Base-by-base conservation (phyloP, 768 basidiomycete species). In the Ramaria sp. region DNA sequence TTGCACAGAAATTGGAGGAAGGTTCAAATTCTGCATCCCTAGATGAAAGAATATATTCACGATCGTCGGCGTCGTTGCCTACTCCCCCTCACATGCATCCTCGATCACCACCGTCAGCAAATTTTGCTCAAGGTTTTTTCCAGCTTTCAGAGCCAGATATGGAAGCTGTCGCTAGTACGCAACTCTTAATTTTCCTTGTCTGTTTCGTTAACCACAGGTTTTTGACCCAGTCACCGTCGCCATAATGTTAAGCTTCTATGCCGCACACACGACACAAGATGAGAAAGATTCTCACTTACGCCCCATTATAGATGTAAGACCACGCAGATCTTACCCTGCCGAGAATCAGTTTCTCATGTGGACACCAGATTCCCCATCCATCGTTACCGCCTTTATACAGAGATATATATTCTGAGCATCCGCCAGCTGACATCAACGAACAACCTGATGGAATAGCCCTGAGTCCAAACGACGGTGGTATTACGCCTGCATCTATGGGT, bases 21-120 rank as follows among this genome's bases (percentile, higher is more conserved):
- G 86, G 85, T 1, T 82, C 85, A 30, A 79, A 84, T 61, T 82
- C 84, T 0, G 73, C 81, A 32, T 83, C 87, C 48, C 71, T 90
- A 20, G 82, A 87, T 63, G 82, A 83, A 41, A 78, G 88, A 53
- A 79, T 89, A 61, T 81, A 84, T 45, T 42, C 50, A 45, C 43
- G 39, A 24, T 50, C 87, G 22, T 82, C 85, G 15, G 76, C 83
- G 43, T 86, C 85, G 20, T 74, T 90, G 58, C 88, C 85, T 48
- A 89, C 86, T 5, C 88, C 88, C 32, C 88, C 88, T 22, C 81
- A 85, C 22, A 78, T 87, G 61, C 82, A 87, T 60, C 78, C 84
- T 16, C 72, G 78, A 36, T 85, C 83, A 36, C 84, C 85, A 48
- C 82, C 85, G 61, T 78, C 78, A 18, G 76, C 79, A 38, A 75